Evolutionary conservation across 1,284 basidiomycete genomes (phyloP).

Genomic region (Malassezia slooffiae): DNA sequence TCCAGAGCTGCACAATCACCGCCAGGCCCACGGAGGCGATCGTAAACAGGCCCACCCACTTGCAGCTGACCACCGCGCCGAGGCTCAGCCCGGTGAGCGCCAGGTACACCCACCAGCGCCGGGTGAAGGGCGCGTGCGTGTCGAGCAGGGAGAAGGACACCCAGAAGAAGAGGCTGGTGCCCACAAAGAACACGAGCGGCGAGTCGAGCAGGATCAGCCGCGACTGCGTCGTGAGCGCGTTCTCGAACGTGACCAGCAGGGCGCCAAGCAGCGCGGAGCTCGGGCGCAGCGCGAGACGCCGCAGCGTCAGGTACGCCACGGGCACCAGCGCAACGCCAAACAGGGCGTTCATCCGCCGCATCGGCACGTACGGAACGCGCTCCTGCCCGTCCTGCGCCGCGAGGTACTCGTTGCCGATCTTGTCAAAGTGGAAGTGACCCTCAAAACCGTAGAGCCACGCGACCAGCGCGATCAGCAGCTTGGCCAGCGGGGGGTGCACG

Average conservation of each 20-base stretch:
- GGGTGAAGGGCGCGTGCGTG: constrained; percentile 60
- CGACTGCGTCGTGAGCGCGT: constrained; percentile 87
- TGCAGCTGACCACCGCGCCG: constrained; percentile 83
- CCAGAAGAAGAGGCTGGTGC: constrained; percentile 76
- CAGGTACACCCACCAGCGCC: constrained; percentile 85
- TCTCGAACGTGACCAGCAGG: constrained; percentile 88
- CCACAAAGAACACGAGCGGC: constrained; percentile 93
- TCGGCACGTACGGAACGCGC: constrained; percentile 82
- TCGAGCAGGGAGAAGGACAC: constrained; percentile 83
- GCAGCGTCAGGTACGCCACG: constrained; percentile 82
- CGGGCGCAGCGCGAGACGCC: constrained; percentile 68
- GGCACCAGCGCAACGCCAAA: constrained; percentile 83
- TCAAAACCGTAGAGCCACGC: constrained; percentile 82
- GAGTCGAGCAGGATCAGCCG: constrained; percentile 94
- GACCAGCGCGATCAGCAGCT: constrained; percentile 82
- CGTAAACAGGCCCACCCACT: constrained; percentile 99
- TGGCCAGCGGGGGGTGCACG: constrained; percentile 93
- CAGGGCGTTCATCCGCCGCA: constrained; percentile 83
- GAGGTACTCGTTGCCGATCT: constrained; percentile 58
- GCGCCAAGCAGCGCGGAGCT: constrained; percentile 80
- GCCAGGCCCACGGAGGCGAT: constrained; percentile 82
- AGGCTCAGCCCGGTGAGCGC: constrained; percentile 74
- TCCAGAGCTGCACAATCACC: constrained; percentile 80
- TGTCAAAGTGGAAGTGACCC: constrained; percentile 90
- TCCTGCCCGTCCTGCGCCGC: constrained; percentile 20